A percentile compares a stretch with the other conserved stretches of the same genome.
These are phyloP conservation scores for Ophiostoma himal-ulmi DNA, from an alignment of 2,329 filamentous ascomycete species.

Conservation along the genomic window DNA sequence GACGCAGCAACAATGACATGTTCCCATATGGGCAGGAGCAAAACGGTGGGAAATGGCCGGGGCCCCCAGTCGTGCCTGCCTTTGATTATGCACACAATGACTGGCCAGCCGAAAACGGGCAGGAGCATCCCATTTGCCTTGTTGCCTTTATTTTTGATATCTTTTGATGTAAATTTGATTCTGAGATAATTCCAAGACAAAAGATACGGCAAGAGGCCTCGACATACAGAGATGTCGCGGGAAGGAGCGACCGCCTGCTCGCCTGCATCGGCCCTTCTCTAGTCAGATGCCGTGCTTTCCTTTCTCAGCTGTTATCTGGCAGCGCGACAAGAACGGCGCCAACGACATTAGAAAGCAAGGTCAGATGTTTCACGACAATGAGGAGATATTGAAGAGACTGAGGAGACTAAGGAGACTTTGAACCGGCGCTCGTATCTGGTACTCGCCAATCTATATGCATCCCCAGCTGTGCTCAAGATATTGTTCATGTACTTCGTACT, in stretches of 20 bases:
- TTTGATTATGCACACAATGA: neutral
- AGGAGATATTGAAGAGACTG: neutral
- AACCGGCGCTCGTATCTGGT: neutral
- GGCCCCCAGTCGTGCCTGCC: neutral
- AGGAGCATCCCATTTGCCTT: constrained; percentile 1
- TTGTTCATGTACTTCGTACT: neutral
- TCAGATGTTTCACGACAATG: neutral
- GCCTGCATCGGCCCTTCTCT: constrained; percentile 4
- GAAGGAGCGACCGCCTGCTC: constrained; percentile 1
- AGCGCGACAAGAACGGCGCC: neutral
- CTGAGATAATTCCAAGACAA: neutral
- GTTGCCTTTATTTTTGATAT: neutral
- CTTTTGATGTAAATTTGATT: neutral
- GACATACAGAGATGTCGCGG: neutral
- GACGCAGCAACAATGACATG: constrained; percentile 3
- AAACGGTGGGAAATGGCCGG: neutral
- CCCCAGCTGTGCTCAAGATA: neutral
- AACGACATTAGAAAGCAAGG: neutral
- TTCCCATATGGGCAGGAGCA: neutral
- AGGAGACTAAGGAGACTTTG: neutral
- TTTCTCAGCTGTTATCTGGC: neutral
- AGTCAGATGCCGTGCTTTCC: constrained; percentile 1
- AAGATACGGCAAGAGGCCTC: neutral
- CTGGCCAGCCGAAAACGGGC: constrained; percentile 5
- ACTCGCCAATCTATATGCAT: constrained; percentile 3